phyloP scores from a whole-genome alignment of 1,284 basidiomycete genomes.

The Ceratobasidium sp. region DNA sequence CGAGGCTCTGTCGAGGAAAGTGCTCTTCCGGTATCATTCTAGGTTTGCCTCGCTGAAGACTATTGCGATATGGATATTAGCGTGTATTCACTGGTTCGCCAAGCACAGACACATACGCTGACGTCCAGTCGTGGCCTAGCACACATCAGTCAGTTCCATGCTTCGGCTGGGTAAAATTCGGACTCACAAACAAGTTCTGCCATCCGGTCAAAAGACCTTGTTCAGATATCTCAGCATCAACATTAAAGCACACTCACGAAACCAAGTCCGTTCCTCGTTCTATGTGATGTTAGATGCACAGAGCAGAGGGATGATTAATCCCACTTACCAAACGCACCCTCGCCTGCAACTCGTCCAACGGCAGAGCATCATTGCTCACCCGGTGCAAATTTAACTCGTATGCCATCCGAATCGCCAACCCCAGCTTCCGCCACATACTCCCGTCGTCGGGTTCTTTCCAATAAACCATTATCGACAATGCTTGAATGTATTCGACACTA shows the following conservation, averaged over 20 bases:
- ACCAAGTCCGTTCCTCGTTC: conserved; percentile 45
- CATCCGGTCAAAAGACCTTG: neutral
- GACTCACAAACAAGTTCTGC: conserved; percentile 16
- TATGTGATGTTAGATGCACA: neutral
- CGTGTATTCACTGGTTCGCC: neutral
- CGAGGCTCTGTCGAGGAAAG: neutral
- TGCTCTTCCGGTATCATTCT: conserved; percentile 16
- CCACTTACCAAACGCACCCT: conserved; percentile 42
- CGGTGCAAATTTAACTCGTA: conserved; percentile 49
- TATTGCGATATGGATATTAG: neutral
- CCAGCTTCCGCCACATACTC: conserved; percentile 48
- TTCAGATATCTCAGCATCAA: neutral
- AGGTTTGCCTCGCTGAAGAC: conserved; percentile 16
- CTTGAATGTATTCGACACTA: conserved; percentile 50
- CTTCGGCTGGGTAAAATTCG: neutral
- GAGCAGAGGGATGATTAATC: neutral
- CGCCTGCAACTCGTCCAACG: conserved; percentile 44
- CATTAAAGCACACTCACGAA: conserved; percentile 41
- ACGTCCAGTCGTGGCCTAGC: conserved; percentile 12
- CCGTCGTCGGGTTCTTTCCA: conserved; percentile 53
- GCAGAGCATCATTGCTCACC: conserved; percentile 44
- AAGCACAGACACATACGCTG: neutral
- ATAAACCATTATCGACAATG: conserved; percentile 49
- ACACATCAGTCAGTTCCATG: neutral
- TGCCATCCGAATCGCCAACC: conserved; percentile 47